Conservation (phyloP, 495 filamentous ascomycete genomes). For the Daldinia concentrica region DNA sequence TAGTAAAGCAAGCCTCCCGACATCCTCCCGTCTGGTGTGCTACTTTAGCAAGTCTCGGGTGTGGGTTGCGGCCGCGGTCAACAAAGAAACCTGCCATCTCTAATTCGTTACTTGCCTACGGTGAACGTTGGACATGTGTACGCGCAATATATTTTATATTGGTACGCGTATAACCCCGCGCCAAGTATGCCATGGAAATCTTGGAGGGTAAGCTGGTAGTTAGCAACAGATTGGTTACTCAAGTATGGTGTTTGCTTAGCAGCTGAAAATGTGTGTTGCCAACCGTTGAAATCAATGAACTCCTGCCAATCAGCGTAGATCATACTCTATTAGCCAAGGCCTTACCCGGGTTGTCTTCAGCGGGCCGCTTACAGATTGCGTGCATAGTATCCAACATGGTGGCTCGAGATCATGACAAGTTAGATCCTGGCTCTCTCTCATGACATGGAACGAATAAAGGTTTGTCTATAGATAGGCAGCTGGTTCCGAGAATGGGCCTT, state of each 20-base stretch:
- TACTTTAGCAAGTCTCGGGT: constrained; percentile 35
- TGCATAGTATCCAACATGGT: constrained; percentile 37
- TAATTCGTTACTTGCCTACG: constrained; percentile 32
- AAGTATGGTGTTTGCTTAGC: constrained; percentile 10
- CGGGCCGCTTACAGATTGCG: constrained; percentile 34
- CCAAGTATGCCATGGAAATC: constrained; percentile 16
- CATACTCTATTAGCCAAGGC: neutral
- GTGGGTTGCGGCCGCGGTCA: constrained; percentile 37
- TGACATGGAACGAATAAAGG: constrained; percentile 27
- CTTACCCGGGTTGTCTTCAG: constrained; percentile 6
- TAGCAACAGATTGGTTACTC: constrained; percentile 1
- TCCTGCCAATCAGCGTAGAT: constrained; percentile 15
- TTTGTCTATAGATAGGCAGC: constrained; percentile 21
- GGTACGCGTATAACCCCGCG: constrained; percentile 8
- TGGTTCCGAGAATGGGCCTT: constrained; percentile 15
- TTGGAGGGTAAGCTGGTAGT: constrained; percentile 1
- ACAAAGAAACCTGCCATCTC: neutral
- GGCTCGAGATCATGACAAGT: constrained; percentile 23
- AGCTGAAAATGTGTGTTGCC: constrained; percentile 8
- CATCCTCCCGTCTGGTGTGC: constrained; percentile 31
- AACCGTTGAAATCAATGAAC: constrained; percentile 12
- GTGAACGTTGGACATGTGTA: constrained; percentile 10
- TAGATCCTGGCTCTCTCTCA: constrained; percentile 20
- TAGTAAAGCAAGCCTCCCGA: constrained; percentile 2
- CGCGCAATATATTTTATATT: constrained; percentile 3